Percentiles rank a stretch among this genome's conserved stretches.
Conservation (phyloP, 2,329 filamentous ascomycete genomes). For the Alternaria rosae region DNA sequence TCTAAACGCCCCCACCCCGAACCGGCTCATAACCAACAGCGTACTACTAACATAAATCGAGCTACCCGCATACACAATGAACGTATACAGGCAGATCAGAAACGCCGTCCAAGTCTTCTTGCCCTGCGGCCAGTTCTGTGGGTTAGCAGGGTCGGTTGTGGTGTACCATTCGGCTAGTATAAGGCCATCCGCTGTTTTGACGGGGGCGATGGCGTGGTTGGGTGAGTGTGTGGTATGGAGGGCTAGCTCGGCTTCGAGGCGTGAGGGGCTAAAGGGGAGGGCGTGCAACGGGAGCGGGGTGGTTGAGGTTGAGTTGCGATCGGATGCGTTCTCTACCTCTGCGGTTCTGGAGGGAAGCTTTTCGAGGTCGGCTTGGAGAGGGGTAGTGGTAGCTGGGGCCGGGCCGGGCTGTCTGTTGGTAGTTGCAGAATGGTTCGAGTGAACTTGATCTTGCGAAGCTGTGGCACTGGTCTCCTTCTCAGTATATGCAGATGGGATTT, state of each 20-base stretch:
- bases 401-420: conserved; percentile 17
- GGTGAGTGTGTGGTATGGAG: conserved; percentile 34
- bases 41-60: conserved; percentile 59
- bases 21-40: conserved; percentile 60
- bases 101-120: conserved; percentile 48
- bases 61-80: conserved; percentile 64
- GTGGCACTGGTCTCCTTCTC: neutral
- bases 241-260: neutral
- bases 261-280: neutral
- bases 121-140: conserved; percentile 49
- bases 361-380: neutral
- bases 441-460: neutral
- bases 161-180: conserved; percentile 56
- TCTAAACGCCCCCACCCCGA: conserved; percentile 60
- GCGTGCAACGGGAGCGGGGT: neutral
- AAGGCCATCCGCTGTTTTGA: conserved; percentile 47
- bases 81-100: conserved; percentile 65
- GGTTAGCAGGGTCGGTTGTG: conserved; percentile 50
- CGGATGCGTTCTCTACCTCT: too few species aligned
- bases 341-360: neutral
- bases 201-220: conserved; percentile 46
- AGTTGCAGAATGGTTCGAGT: conserved; percentile 11
- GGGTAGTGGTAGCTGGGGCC: too few species aligned
- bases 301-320: neutral
- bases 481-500: conserved; percentile 56